Percentiles rank a stretch among this genome's conserved stretches.
These are phyloP conservation scores for Aspergillus sp. DNA, from an alignment of 2,329 filamentous ascomycete genomes.

Conservation along the genomic window DNA sequence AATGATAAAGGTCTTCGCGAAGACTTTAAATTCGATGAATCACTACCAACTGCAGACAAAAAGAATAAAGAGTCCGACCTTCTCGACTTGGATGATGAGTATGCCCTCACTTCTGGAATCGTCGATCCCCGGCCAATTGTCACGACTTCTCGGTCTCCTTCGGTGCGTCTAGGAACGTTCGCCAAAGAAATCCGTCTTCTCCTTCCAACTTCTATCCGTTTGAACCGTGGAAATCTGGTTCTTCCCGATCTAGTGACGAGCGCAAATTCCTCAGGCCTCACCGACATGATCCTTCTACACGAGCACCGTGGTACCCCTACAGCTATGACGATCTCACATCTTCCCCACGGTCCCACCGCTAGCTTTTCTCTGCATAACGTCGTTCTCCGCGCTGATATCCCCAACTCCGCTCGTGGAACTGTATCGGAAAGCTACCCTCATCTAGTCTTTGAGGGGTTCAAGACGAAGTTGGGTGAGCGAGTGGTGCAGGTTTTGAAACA, in stretches of 20 bases:
- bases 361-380: constrained; percentile 92
- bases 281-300: constrained; percentile 83
- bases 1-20: constrained; percentile 81
- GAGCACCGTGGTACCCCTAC: constrained; percentile 93
- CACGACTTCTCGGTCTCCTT: constrained; percentile 87
- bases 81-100: constrained; percentile 86
- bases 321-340: constrained; percentile 80
- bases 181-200: constrained; percentile 86
- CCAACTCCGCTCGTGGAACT: constrained; percentile 80
- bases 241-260: constrained; percentile 81
- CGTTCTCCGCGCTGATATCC: constrained; percentile 87
- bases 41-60: constrained; percentile 56
- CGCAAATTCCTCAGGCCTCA: constrained; percentile 75
- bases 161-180: constrained; percentile 80
- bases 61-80: constrained; percentile 80
- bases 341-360: constrained; percentile 83
- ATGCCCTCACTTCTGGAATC: constrained; percentile 84
- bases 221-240: constrained; percentile 90
- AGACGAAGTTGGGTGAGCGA: constrained; percentile 72
- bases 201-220: constrained; percentile 77
- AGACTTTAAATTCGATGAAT: constrained; percentile 94
- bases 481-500: constrained; percentile 92
- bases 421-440: constrained; percentile 93
- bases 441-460: constrained; percentile 93
- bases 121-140: constrained; percentile 86